phyloP scores from a whole-genome alignment of 1,139 yeast species.

The Protomyces arabidopsidicola region DNA sequence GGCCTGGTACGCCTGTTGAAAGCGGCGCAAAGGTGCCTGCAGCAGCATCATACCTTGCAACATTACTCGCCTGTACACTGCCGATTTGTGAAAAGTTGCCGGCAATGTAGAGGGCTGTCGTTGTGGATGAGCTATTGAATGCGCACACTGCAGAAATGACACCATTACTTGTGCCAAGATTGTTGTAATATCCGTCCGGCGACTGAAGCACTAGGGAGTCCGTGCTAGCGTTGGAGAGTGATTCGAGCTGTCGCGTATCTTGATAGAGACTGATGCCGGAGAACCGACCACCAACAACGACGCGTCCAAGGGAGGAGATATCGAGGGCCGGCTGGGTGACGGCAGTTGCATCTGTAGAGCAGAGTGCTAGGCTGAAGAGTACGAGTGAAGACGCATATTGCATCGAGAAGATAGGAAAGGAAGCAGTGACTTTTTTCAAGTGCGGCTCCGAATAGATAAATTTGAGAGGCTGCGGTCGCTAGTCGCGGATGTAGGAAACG shows the following conservation, averaged over 20 bases:
- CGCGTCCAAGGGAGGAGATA: constrained; percentile 39
- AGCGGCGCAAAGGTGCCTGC: constrained; percentile 46
- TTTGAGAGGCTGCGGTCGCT: no score
- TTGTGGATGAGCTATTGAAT: constrained; percentile 34
- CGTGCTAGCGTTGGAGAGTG: constrained; percentile 33
- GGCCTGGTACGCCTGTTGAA: constrained; percentile 47
- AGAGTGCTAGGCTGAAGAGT: background rate
- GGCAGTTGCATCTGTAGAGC: background rate
- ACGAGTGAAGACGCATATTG: background rate
- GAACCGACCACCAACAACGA: constrained; percentile 64
- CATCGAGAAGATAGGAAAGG: background rate
- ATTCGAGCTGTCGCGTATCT: constrained; percentile 38
- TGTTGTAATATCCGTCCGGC: constrained; percentile 26
- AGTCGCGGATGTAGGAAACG: background rate
- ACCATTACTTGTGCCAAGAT: constrained; percentile 37
- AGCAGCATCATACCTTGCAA: constrained; percentile 54
- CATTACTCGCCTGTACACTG: constrained; percentile 43
- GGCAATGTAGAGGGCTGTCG: constrained; percentile 42
- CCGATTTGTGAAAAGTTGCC: constrained; percentile 45
- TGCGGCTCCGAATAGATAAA: no score
- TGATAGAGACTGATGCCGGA: constrained; percentile 57
- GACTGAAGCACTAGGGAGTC: constrained; percentile 29
- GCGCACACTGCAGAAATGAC: constrained; percentile 38
- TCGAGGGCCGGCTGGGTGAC: constrained; percentile 31
- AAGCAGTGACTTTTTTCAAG: no score